Conservation (phyloP, 805 yeast species). For the Metschnikowia drakensbergensis region DNA sequence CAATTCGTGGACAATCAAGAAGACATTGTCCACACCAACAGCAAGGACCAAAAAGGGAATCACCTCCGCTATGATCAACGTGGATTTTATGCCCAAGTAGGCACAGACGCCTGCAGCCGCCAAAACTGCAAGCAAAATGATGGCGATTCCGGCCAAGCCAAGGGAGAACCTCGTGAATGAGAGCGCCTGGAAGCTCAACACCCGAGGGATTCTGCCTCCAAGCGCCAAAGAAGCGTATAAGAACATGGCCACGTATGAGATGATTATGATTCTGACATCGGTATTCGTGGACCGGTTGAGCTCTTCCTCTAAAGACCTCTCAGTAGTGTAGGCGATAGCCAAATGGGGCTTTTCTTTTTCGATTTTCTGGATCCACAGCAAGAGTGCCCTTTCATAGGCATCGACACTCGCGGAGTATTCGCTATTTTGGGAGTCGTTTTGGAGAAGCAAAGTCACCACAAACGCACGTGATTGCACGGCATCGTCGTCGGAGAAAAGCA, state of each 20-base stretch:
- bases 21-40: conserved; percentile 94
- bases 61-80: conserved; percentile 92
- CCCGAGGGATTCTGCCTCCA: conserved; percentile 52
- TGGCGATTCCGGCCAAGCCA: conserved; percentile 79
- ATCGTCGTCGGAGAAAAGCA: conserved; percentile 55
- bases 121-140: conserved; percentile 75
- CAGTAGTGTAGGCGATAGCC: conserved; percentile 72
- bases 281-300: conserved; percentile 76
- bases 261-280: conserved; percentile 62
- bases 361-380: conserved; percentile 46
- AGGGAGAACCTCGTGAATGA: conserved; percentile 62
- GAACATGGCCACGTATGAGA: conserved; percentile 85
- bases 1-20: conserved; percentile 77
- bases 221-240: conserved; percentile 80
- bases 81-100: conserved; percentile 72
- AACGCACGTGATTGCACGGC: conserved; percentile 66
- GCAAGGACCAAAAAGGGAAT: conserved; percentile 92
- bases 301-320: conserved; percentile 79
- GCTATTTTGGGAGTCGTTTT: conserved; percentile 46
- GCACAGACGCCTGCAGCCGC: conserved; percentile 83
- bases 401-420: conserved; percentile 36
- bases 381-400: conserved; percentile 74
- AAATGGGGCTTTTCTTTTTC: conserved; percentile 53
- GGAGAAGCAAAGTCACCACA: conserved; percentile 67
- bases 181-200: conserved; percentile 27